Conservation (phyloP, 148 eudicot genomes). For the Suaeda aralocaspica region DNA sequence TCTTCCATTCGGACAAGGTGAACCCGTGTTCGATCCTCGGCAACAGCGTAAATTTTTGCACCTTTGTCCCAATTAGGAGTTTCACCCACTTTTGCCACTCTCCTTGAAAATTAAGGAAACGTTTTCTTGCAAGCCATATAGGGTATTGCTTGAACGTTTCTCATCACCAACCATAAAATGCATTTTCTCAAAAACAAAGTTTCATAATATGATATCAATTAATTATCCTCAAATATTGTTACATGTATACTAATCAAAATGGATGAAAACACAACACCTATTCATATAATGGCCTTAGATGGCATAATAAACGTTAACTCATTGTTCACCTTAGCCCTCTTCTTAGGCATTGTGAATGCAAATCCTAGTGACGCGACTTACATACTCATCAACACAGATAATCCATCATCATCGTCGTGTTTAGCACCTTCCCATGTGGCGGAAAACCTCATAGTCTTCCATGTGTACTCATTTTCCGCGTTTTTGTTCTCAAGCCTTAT, state of each 20-base stretch:
- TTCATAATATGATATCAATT: too few species aligned
- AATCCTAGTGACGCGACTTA: slow-evolving; percentile 14
- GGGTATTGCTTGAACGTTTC: slow-evolving; percentile 24
- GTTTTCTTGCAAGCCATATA: slow-evolving; percentile 17
- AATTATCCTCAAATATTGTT: too few species aligned
- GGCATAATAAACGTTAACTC: slow-evolving; percentile 30
- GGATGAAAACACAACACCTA: slow-evolving; percentile 7
- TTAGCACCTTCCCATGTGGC: slow-evolving; percentile 21
- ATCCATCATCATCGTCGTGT: slow-evolving; percentile 14
- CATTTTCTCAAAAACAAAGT: too few species aligned
- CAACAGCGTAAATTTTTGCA: slow-evolving; percentile 52
- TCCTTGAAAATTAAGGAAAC: slow-evolving; percentile 1
- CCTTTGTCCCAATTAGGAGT: neutral
- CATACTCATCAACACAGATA: neutral
- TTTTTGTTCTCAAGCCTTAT: slow-evolving; percentile 26
- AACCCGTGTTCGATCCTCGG: slow-evolving; percentile 99
- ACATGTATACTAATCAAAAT: too few species aligned
- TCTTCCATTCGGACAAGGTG: slow-evolving; percentile 99
- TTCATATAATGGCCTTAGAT: slow-evolving; percentile 33
- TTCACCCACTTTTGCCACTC: neutral
- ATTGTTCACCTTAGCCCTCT: slow-evolving; percentile 27
- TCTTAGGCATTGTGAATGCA: slow-evolving; percentile 29
- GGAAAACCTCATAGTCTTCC: slow-evolving; percentile 23
- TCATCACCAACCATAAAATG: slow-evolving; percentile 3
- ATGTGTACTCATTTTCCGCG: slow-evolving; percentile 26